phyloP scores from a whole-genome alignment of 106 monocot species.

The Apostasia shenzhenica region DNA sequence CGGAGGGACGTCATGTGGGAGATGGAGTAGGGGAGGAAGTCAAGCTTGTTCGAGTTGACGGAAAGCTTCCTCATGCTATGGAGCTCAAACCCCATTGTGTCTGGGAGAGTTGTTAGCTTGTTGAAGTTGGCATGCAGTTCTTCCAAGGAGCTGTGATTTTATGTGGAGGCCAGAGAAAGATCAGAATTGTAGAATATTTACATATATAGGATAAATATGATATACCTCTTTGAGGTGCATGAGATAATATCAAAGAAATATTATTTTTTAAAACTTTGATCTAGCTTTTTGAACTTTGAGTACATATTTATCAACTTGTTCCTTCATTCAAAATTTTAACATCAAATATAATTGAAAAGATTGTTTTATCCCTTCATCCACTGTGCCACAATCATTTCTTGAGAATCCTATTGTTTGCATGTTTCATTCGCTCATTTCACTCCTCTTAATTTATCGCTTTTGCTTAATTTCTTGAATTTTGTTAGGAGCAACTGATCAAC shows the following conservation, averaged over 20 bases:
- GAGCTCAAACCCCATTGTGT: slow-evolving; percentile 67
- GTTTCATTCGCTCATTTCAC: too few relatives aligned
- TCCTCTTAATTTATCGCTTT: too few relatives aligned
- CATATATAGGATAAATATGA: not conserved
- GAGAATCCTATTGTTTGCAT: too few relatives aligned
- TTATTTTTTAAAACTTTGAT: not conserved
- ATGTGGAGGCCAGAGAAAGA: too few relatives aligned
- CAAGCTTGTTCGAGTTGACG: slow-evolving; percentile 72
- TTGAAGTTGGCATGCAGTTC: slow-evolving; percentile 75
- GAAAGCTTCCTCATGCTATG: slow-evolving; percentile 35
- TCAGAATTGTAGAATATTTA: not conserved
- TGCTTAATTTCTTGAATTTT: too few relatives aligned
- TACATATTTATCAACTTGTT: too few relatives aligned
- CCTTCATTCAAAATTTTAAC: not conserved
- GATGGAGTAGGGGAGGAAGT: slow-evolving; percentile 51
- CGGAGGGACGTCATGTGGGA: slow-evolving; percentile 60
- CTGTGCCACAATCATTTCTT: too few relatives aligned
- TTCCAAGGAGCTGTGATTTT: slow-evolving; percentile 38
- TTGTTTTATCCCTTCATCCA: too few relatives aligned
- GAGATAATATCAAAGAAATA: not conserved
- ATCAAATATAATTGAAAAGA: not conserved
- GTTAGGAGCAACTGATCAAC: too few relatives aligned
- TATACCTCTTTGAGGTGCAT: not conserved
- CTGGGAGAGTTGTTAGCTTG: slow-evolving; percentile 56
- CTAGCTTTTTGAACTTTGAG: too few relatives aligned